Evolutionary conservation across 352 stramenopile genomes (phyloP).

Genomic region (Globisporangium emineosum): DNA sequence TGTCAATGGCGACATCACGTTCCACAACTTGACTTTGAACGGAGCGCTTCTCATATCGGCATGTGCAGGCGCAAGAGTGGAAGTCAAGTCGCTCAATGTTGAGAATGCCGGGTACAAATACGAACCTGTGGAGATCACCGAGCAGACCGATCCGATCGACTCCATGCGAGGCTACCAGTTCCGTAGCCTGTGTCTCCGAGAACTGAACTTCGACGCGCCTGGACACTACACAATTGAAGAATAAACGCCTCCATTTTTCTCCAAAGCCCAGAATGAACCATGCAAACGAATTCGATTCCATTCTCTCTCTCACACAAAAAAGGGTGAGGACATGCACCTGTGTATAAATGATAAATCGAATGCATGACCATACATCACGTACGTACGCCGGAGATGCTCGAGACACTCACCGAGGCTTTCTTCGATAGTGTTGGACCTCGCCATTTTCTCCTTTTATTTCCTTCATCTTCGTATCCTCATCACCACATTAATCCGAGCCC

Average conservation of each 20-base stretch:
- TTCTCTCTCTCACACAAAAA: background rate
- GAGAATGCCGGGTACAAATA: conserved; percentile 54
- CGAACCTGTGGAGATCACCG: conserved; percentile 15
- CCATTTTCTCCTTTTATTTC: background rate
- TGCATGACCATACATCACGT: conserved; percentile 5
- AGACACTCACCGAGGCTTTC: background rate
- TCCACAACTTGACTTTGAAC: conserved; percentile 41
- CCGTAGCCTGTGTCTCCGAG: conserved; percentile 31
- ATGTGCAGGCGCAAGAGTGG: conserved; percentile 40
- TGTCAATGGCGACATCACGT: conserved; percentile 42
- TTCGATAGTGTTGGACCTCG: background rate
- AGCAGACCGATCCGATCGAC: conserved; percentile 31
- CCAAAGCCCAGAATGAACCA: background rate
- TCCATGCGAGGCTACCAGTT: conserved; percentile 60
- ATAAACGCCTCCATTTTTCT: conserved; percentile 14
- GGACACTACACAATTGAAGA: conserved; percentile 48
- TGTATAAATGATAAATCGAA: conserved; percentile 12
- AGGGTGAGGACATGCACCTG: conserved; percentile 2
- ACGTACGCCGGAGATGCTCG: background rate
- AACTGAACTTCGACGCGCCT: conserved; percentile 42
- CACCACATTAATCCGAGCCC: conserved; percentile 27
- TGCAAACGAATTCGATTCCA: background rate
- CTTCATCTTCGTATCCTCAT: background rate
- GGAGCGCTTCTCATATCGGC: conserved; percentile 47
- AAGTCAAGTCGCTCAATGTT: conserved; percentile 36